Conservation (phyloP, 805 yeast species). For the Ascoidea rubescens region DNA sequence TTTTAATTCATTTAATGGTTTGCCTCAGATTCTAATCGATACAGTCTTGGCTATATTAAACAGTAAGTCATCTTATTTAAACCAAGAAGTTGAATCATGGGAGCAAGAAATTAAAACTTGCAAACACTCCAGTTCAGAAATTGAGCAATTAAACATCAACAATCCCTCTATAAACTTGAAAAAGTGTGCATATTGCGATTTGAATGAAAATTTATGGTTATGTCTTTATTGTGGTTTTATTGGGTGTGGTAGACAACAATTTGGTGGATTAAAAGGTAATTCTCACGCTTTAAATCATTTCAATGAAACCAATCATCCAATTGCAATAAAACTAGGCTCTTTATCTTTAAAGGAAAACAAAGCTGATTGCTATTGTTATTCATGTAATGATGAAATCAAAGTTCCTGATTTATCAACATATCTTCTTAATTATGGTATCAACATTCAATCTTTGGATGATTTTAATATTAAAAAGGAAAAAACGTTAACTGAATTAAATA, state of each 20-base stretch:
- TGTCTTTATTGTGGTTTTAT: conserved; percentile 83
- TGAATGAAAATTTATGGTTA: conserved; percentile 77
- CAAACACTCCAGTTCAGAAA: conserved; percentile 38
- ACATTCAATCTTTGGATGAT: conserved; percentile 29
- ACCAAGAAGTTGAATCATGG: conserved; percentile 80
- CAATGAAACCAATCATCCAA: conserved; percentile 40
- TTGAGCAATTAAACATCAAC: too few species aligned
- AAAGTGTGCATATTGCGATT: conserved; percentile 44
- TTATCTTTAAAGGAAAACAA: conserved; percentile 48
- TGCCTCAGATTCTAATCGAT: conserved; percentile 1
- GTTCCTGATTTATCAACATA: conserved; percentile 42
- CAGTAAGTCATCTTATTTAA: conserved; percentile 10
- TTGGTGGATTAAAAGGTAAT: conserved; percentile 89
- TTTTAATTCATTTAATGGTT: background rate
- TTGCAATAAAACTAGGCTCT: conserved; percentile 87
- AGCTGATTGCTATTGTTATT: conserved; percentile 81
- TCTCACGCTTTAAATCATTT: conserved; percentile 78
- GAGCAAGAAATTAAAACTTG: conserved; percentile 78
- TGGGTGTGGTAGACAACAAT: conserved; percentile 92
- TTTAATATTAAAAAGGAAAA: conserved; percentile 62
- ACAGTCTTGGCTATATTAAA: conserved; percentile 6
- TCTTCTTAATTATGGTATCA: conserved; percentile 53
- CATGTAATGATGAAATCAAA: conserved; percentile 77
- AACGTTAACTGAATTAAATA: conserved; percentile 73
- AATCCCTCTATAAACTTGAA: conserved; percentile 18